These are phyloP conservation scores for Colletotrichum sp. DNA, from an alignment of 2,329 filamentous ascomycete genomes.

Conservation along the genomic window DNA sequence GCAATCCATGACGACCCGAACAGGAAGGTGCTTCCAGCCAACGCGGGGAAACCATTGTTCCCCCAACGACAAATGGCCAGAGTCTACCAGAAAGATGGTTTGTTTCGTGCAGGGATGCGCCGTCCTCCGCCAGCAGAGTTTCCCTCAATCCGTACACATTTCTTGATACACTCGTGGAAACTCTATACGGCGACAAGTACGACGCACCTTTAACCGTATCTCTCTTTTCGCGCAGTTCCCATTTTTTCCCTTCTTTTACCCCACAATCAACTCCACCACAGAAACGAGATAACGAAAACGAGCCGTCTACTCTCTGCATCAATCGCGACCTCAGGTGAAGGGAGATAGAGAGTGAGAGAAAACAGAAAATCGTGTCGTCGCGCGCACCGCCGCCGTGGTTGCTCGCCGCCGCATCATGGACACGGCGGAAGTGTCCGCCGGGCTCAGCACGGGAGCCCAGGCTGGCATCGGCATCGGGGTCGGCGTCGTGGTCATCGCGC, in stretches of 20 bases:
- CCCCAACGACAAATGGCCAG: neutral
- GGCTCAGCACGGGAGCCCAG: slow-evolving; percentile 7
- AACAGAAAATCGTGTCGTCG: neutral
- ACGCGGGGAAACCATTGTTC: neutral
- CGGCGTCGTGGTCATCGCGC: neutral
- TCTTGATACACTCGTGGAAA: neutral
- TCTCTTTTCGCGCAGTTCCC: neutral
- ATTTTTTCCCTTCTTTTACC: neutral
- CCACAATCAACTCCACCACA: neutral
- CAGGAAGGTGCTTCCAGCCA: neutral
- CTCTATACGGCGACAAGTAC: neutral
- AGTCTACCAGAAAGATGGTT: neutral
- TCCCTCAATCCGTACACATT: neutral
- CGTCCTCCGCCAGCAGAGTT: neutral
- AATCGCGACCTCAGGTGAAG: neutral
- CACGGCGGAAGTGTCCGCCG: neutral
- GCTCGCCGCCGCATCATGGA: neutral
- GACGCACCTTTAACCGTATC: neutral
- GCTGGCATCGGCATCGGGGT: slow-evolving; percentile 11
- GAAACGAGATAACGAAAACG: neutral
- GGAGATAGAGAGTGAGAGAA: neutral
- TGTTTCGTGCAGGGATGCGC: neutral
- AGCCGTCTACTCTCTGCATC: neutral
- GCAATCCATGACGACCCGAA: neutral
- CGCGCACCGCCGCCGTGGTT: neutral